phyloP scores from a whole-genome alignment of 1,139 yeast genomes.

The Pichia sp. region DNA sequence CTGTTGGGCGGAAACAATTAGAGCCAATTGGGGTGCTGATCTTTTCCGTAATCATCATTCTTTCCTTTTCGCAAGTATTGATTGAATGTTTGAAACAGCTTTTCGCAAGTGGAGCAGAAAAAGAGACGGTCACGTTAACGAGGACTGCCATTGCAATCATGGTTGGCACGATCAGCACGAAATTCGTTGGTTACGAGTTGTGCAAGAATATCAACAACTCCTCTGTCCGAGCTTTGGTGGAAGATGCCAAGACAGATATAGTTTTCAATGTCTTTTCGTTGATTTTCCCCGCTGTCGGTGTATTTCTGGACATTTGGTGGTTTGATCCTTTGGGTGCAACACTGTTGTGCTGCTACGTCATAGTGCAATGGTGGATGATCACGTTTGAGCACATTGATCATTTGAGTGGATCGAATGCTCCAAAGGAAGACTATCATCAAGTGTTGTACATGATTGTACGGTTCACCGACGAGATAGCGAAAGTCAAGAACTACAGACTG shows the following conservation, averaged over 20 bases:
- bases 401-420: conserved; percentile 70
- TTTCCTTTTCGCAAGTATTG: conserved; percentile 71
- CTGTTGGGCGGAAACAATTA: conserved; percentile 66
- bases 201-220: conserved; percentile 61
- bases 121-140: conserved; percentile 45
- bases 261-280: conserved; percentile 67
- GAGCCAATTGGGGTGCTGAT: conserved; percentile 79
- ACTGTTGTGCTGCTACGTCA: conserved; percentile 55
- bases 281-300: conserved; percentile 63
- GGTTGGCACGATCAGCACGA: conserved; percentile 57
- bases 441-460: conserved; percentile 63
- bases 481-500: conserved; percentile 63
- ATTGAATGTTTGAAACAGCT: conserved; percentile 48
- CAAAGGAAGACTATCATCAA: conserved; percentile 58
- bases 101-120: conserved; percentile 23
- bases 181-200: conserved; percentile 60
- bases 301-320: conserved; percentile 56
- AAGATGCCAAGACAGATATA: conserved; percentile 76
- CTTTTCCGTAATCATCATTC: conserved; percentile 64
- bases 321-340: conserved; percentile 72
- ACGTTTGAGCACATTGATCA: conserved; percentile 72
- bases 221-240: conserved; percentile 74
- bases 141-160: conserved; percentile 55
- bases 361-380: conserved; percentile 54
- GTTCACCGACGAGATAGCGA: conserved; percentile 63